Evolutionary conservation across 139 green algal genomes (phyloP).

Genomic region (Chlamydomonas asymmetrica): DNA sequence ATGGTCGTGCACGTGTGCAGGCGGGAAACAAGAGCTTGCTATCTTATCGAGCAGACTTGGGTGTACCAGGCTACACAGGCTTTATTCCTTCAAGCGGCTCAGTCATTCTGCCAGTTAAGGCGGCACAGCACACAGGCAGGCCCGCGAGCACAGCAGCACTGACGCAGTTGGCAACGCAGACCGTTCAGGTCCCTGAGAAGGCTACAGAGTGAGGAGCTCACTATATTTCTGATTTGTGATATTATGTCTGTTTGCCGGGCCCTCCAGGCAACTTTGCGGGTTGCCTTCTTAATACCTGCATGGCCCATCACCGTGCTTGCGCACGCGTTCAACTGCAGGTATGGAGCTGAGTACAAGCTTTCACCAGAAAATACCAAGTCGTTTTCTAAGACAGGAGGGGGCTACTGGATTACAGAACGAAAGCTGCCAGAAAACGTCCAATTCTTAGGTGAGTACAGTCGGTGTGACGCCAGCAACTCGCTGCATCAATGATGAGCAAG

Average conservation of each 20-base stretch:
- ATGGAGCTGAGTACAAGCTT: conserved; percentile 24
- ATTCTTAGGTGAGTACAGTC: too few relatives aligned
- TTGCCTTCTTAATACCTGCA: not conserved
- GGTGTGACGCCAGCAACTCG: too few relatives aligned
- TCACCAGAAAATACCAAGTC: conserved; percentile 27
- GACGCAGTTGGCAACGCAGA: not conserved
- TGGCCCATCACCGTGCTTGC: not conserved
- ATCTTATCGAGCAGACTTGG: conserved; percentile 43
- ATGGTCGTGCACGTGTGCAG: not conserved
- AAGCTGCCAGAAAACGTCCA: not conserved
- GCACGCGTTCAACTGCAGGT: conserved; percentile 8
- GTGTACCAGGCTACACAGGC: conserved; percentile 65
- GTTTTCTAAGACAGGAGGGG: conserved; percentile 34
- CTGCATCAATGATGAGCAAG: too few relatives aligned
- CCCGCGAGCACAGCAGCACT: conserved; percentile 3
- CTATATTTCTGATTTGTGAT: not conserved
- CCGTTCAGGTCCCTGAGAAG: conserved; percentile 3
- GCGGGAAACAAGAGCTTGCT: conserved; percentile 62
- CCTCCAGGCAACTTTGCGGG: not conserved
- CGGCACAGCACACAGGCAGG: conserved; percentile 46
- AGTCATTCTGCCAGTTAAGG: conserved; percentile 43
- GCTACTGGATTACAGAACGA: conserved; percentile 41
- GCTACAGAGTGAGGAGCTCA: conserved; percentile 2
- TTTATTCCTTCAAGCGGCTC: conserved; percentile 34
- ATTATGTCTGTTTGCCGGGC: not conserved